phyloP scores from a whole-genome alignment of 768 basidiomycete genomes.

The Rhizopogon vesiculosus region DNA sequence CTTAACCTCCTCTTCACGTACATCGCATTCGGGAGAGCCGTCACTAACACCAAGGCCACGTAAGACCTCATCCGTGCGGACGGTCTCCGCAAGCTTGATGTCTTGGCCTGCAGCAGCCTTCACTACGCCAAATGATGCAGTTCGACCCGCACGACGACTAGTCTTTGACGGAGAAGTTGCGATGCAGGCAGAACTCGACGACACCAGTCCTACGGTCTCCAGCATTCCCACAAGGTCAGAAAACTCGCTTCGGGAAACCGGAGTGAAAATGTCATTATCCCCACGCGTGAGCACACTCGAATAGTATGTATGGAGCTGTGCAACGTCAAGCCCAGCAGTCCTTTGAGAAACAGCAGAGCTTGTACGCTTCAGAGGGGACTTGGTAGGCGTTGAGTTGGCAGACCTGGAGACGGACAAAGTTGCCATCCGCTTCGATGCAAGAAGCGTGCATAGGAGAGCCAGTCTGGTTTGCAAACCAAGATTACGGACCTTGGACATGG shows the following conservation, averaged over 20 bases:
- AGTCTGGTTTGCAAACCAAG: conserved; percentile 75
- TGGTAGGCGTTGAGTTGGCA: conserved; percentile 26
- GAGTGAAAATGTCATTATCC: conserved; percentile 49
- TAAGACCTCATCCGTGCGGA: conserved; percentile 65
- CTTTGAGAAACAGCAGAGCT: conserved; percentile 23
- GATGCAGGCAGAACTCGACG: conserved; percentile 27
- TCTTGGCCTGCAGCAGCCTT: conserved; percentile 37
- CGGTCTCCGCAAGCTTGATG: conserved; percentile 48
- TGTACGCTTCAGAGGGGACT: conserved; percentile 51
- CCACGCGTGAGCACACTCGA: conserved; percentile 50
- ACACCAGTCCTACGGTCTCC: conserved; percentile 67
- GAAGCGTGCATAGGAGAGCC: conserved; percentile 56
- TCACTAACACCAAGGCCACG: conserved; percentile 57
- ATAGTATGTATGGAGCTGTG: conserved; percentile 65
- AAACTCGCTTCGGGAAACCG: conserved; percentile 75
- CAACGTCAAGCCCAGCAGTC: conserved; percentile 46
- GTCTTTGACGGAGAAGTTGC: conserved; percentile 39
- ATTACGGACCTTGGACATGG: conserved; percentile 57
- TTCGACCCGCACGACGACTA: conserved; percentile 47
- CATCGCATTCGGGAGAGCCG: conserved; percentile 20
- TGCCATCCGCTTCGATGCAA: conserved; percentile 58
- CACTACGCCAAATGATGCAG: conserved; percentile 44
- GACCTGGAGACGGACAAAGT: conserved; percentile 48
- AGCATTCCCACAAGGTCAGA: conserved; percentile 65
- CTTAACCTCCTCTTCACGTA: conserved; percentile 39